A percentile compares a stretch with the other conserved stretches of the same genome.
Evolutionary conservation across 345 rosid genomes (phyloP).

Genomic region (Zanthoxylum bungeanum): DNA sequence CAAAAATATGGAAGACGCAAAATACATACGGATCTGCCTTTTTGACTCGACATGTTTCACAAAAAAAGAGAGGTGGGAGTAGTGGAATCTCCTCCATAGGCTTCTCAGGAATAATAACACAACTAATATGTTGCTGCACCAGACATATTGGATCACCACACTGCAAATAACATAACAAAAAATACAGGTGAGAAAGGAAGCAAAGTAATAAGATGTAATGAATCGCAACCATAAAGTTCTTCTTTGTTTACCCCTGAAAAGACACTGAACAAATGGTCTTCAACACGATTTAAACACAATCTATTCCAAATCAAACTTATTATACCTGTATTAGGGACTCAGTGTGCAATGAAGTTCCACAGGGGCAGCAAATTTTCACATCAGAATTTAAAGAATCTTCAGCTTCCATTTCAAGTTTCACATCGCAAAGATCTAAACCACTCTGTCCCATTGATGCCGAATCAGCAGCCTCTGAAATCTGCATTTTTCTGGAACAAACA

Average conservation of each 20-base stretch:
- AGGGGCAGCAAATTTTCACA: slow-evolving; percentile 29
- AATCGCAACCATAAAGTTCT: background rate
- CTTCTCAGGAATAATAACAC: slow-evolving; percentile 32
- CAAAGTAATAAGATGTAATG: background rate
- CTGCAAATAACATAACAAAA: slow-evolving; percentile 25
- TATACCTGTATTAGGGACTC: slow-evolving; percentile 34
- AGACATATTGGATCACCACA: slow-evolving; percentile 33
- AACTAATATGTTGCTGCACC: slow-evolving; percentile 35
- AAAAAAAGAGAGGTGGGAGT: slow-evolving; percentile 24
- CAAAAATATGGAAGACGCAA: background rate
- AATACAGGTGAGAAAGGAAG: background rate
- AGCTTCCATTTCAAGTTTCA: slow-evolving; percentile 17
- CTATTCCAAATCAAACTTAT: background rate
- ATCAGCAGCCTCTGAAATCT: slow-evolving; percentile 24
- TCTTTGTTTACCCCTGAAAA: background rate
- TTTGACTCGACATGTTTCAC: slow-evolving; percentile 37
- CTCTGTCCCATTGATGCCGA: slow-evolving; percentile 19
- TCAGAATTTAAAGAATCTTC: slow-evolving; percentile 12
- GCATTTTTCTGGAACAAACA: slow-evolving; percentile 35
- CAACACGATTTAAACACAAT: background rate
- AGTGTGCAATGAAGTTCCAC: slow-evolving; percentile 24
- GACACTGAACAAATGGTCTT: background rate
- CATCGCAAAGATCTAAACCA: slow-evolving; percentile 11
- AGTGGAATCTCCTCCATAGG: slow-evolving; percentile 19
- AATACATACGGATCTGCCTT: slow-evolving; percentile 46